phyloP scores from a whole-genome alignment of 768 basidiomycete species.

The Suillus bovinus region DNA sequence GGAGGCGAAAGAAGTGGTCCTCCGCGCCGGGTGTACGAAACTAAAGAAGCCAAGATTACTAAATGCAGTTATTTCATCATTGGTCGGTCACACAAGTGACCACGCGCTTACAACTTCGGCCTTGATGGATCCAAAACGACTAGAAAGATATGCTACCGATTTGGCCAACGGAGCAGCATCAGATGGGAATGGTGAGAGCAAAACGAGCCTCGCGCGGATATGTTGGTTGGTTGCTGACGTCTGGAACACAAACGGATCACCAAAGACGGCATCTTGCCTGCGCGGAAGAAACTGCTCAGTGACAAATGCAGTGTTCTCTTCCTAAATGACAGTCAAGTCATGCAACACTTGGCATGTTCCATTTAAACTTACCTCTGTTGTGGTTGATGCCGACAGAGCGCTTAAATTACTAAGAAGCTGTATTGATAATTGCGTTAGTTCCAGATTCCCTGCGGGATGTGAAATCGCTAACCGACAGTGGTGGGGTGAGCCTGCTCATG shows the following conservation, averaged over 20 bases:
- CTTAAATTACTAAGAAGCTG: conserved; percentile 31
- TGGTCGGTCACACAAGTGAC: not conserved
- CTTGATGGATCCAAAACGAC: conserved; percentile 24
- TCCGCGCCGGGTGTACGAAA: conserved; percentile 27
- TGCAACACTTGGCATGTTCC: not conserved
- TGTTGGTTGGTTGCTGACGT: conserved; percentile 20
- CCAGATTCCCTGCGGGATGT: not conserved
- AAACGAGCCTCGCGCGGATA: conserved; percentile 28
- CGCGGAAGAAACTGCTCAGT: conserved; percentile 30
- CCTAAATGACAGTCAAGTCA: conserved; percentile 15
- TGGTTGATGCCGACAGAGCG: conserved; percentile 13
- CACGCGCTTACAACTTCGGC: conserved; percentile 27
- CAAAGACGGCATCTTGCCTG: conserved; percentile 30
- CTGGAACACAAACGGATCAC: conserved; percentile 32
- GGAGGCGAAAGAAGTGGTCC: conserved; percentile 31
- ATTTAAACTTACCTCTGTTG: conserved; percentile 21
- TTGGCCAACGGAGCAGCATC: conserved; percentile 33
- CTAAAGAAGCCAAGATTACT: conserved; percentile 16
- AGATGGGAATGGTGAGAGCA: conserved; percentile 29
- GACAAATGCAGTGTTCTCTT: conserved; percentile 21
- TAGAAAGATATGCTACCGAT: conserved; percentile 33
- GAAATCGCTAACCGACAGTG: conserved; percentile 25
- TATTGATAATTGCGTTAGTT: not conserved
- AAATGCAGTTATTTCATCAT: conserved; percentile 9
- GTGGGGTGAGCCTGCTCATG: conserved; percentile 35